Base-by-base conservation (phyloP, 169 alveolate genomes). In the Plasmodium chabaudi region DNA sequence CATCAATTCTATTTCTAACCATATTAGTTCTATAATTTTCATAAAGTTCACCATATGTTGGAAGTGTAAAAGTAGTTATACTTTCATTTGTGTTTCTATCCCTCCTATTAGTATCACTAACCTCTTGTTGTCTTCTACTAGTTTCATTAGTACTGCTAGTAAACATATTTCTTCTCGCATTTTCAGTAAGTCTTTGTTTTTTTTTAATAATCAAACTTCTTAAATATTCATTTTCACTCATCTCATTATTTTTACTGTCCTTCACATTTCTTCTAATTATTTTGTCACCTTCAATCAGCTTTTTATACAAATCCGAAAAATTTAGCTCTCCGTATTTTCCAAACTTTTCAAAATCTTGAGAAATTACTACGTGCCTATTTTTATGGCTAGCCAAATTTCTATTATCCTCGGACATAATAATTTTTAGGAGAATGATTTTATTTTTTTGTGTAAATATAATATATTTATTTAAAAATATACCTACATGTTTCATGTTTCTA, bases 181-280 rank as follows among this genome's bases (percentile, higher is more conserved):
- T 69, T 63, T 49, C 23, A 17, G 19, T 21, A 15, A 3, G 15
- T 15, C 21, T 46, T 19, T 47, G 42, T 34, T 34, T 34, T 51
- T 25, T 75, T 2, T 56, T 21, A 17, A 23, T 77, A 5, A 57
- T 42, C n/a, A 77, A 63, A 10, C 27, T 67, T 21, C 42, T 42
- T 42, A 82, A 65, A 57, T 82, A 82, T 47, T 82, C 82, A 5
- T 39, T 70, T 42, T 82, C 90, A 25, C 21, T 82, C 23, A 82
- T 39, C 23, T 59, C 47, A 25, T 57, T 57, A 5, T 23, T 65
- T 34, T 5, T 5, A 23, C 21, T 44, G 9, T 25, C 65, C 3
- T 23, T 21, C 15, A 15, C 3, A 49, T 70, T 21, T 19, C 34
- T 77, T 19, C 25, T 65, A 6, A 82, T 15, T 12, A 82, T 60